A percentile compares a stretch with the other conserved stretches of the same genome.
phyloP scores from a whole-genome alignment of 2,329 filamentous ascomycete species.

The Verticillium nubilum region DNA sequence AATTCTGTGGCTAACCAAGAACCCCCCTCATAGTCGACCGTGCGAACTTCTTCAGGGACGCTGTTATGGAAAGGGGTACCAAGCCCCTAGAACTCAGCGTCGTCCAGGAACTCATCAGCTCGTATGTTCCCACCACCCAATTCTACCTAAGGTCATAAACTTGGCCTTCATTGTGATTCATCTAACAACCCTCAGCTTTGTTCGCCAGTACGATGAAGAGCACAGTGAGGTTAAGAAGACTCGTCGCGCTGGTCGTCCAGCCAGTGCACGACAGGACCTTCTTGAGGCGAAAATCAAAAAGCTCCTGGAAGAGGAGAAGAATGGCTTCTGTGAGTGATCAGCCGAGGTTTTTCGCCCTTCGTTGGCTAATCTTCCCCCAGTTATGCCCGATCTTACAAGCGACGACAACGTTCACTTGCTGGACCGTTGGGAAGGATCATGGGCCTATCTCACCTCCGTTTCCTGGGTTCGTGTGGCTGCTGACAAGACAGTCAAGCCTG shows the following conservation, averaged over 20 bases:
- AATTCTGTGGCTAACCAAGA: not conserved
- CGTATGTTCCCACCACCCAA: slow-evolving; percentile 38
- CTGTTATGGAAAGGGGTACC: slow-evolving; percentile 45
- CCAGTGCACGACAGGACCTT: slow-evolving; percentile 70
- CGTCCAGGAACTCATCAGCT: slow-evolving; percentile 56
- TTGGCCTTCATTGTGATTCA: not conserved
- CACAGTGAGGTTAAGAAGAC: slow-evolving; percentile 59
- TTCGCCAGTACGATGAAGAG: slow-evolving; percentile 67
- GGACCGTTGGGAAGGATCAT: slow-evolving; percentile 74
- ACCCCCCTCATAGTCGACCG: slow-evolving; percentile 24
- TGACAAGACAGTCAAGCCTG: slow-evolving; percentile 58
- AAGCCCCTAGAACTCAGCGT: slow-evolving; percentile 47
- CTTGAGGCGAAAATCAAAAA: slow-evolving; percentile 64
- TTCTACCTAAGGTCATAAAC: not conserved
- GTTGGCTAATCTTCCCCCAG: slow-evolving; percentile 28
- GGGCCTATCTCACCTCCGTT: slow-evolving; percentile 71
- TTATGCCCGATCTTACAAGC: slow-evolving; percentile 69
- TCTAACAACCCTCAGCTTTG: slow-evolving; percentile 45
- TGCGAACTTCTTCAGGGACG: slow-evolving; percentile 62
- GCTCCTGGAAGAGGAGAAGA: slow-evolving; percentile 74
- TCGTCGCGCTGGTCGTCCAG: slow-evolving; percentile 72
- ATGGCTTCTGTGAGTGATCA: slow-evolving; percentile 66
- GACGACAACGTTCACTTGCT: slow-evolving; percentile 60
- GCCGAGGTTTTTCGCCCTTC: not conserved
- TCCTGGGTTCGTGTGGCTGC: slow-evolving; percentile 71